Evolutionary conservation across 2,329 filamentous ascomycete species (phyloP).

Genomic region (Drechmeria coniospora): DNA sequence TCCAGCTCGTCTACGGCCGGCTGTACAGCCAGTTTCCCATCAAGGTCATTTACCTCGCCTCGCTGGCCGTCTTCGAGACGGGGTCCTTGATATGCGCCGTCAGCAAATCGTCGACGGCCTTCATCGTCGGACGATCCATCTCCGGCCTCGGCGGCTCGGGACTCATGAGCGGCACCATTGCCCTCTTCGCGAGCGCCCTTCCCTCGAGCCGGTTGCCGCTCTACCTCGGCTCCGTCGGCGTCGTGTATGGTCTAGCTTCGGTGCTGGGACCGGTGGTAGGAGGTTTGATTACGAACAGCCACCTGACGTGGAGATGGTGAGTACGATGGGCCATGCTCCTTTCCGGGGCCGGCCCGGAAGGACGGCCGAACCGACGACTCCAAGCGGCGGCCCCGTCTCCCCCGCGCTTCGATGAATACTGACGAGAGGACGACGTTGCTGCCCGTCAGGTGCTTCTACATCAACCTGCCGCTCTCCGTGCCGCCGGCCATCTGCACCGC

Average conservation of each 20-base stretch:
- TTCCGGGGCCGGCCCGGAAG: too few species aligned
- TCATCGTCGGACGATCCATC: constrained; percentile 36
- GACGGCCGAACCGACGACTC: too few species aligned
- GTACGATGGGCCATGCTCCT: too few species aligned
- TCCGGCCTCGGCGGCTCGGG: constrained; percentile 36
- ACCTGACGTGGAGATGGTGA: constrained; percentile 37
- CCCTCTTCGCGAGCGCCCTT: constrained; percentile 30
- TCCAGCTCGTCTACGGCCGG: constrained; percentile 33
- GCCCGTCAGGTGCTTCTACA: constrained; percentile 35
- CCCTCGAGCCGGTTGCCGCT: constrained; percentile 37
- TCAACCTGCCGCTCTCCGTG: constrained; percentile 30
- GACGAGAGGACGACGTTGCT: too few species aligned
- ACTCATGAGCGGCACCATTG: constrained; percentile 32
- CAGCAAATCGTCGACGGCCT: constrained; percentile 28
- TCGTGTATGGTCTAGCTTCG: constrained; percentile 39
- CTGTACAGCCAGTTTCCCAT: constrained; percentile 35
- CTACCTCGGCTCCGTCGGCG: constrained; percentile 37
- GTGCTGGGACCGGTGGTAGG: constrained; percentile 35
- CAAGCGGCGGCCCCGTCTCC: too few species aligned
- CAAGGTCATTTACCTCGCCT: constrained; percentile 27
- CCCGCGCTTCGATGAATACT: too few species aligned
- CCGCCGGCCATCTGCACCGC: constrained; percentile 32
- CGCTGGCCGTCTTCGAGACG: constrained; percentile 27
- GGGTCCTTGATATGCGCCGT: constrained; percentile 29
- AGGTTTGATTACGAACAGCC: constrained; percentile 32